Evolutionary conservation across 2,329 filamentous ascomycete genomes (phyloP).

Genomic region (Elsinoe australis): DNA sequence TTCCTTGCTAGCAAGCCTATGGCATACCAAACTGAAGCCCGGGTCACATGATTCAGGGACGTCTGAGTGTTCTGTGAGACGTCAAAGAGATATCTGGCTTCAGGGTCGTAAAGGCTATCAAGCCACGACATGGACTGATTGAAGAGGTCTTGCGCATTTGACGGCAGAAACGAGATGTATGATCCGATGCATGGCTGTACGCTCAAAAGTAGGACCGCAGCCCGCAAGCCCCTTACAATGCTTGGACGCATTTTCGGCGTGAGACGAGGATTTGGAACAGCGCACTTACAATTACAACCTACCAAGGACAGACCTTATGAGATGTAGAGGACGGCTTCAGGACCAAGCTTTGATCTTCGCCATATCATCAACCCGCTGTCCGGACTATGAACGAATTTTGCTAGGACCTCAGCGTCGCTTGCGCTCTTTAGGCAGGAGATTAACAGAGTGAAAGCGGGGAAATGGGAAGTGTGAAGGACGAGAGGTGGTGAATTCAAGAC

Average conservation of each 20-base stretch:
- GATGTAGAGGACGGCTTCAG: no score
- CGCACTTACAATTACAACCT: no score
- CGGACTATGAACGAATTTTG: not conserved
- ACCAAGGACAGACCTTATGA: no score
- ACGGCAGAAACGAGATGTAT: constrained; percentile 5
- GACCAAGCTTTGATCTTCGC: not conserved
- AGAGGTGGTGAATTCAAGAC: no score
- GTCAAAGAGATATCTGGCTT: constrained; percentile 48
- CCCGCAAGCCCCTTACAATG: not conserved
- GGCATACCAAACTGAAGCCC: constrained; percentile 53
- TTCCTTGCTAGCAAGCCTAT: constrained; percentile 52
- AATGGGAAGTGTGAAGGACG: not conserved
- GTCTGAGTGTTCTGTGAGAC: constrained; percentile 33
- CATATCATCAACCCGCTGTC: not conserved
- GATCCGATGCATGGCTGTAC: not conserved
- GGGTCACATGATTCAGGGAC: constrained; percentile 50
- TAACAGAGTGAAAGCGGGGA: not conserved
- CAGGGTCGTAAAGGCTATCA: constrained; percentile 48
- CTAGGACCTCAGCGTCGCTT: not conserved
- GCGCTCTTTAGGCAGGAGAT: not conserved
- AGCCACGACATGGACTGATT: constrained; percentile 49
- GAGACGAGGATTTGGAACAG: not conserved
- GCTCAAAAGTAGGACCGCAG: not conserved
- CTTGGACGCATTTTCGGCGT: not conserved
- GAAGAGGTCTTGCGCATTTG: constrained; percentile 24